Conservation (phyloP, 1,284 basidiomycete genomes). For the Xerocomus amazonicus region DNA sequence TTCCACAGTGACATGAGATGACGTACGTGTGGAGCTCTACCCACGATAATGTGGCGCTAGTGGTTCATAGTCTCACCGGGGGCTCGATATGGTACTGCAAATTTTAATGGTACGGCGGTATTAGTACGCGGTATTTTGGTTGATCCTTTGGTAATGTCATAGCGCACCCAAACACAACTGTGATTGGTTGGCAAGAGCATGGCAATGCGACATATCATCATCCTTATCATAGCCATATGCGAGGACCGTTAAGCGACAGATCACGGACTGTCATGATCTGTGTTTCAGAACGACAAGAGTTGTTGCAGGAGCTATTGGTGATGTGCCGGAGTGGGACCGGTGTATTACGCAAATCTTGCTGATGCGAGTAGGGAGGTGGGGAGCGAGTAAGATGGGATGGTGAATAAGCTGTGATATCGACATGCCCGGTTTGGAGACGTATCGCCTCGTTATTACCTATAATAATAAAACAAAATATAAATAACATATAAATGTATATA, state of each 20-base stretch:
- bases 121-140: neutral
- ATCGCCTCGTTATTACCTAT: slow-evolving; percentile 18
- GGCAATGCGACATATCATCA: neutral
- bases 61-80: neutral
- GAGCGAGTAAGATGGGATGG: slow-evolving; percentile 7
- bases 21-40: slow-evolving; percentile 1
- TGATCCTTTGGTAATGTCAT: neutral
- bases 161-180: neutral
- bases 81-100: neutral
- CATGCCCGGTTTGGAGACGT: slow-evolving; percentile 12
- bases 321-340: neutral
- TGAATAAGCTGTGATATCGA: slow-evolving; percentile 12
- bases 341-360: neutral
- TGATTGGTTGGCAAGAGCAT: neutral
- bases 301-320: too few relatives aligned
- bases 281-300: slow-evolving; percentile 11
- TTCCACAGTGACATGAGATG: neutral
- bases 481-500: slow-evolving; percentile 1
- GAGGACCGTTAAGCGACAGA: neutral
- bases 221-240: slow-evolving; percentile 5
- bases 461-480: neutral
- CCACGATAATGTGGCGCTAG: neutral
- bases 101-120: neutral
- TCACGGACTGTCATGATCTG: slow-evolving; percentile 6
- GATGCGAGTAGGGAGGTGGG: neutral